Base-by-base conservation (phyloP, 768 basidiomycete genomes). In the Pisolithus microcarpus region DNA sequence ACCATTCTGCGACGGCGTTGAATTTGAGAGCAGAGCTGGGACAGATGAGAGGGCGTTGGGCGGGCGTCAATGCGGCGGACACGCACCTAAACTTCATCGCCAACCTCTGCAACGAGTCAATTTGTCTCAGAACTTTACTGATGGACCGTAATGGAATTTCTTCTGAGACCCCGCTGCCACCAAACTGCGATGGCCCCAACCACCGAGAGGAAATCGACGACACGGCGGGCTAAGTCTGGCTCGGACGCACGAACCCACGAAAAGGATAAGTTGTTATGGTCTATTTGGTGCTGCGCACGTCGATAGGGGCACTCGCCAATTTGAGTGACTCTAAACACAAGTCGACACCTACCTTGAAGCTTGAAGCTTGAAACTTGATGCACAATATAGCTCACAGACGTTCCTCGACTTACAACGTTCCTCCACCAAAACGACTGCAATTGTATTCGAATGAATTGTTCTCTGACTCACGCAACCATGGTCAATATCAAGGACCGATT, bases 1-100 rank as follows among this genome's bases (percentile, higher is more conserved):
- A 88, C 91, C 91, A 93, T 46, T 94, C 91, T 0, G 90, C 75
- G 23, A 92, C 86, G 3, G 90, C 87, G 58, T 94, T 94, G 70
- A 93, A 93, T 66, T 91, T 89, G 61, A 93, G 77, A 8, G 89
- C 87, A 30, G 87, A 87, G 60, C 87, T 89, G 26, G 1, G 19
- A 13, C 16, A 30, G 15, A 13, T 30, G 19, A 38, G 43, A 28
- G 5, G n/a, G 21, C 2, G 26, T 7, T 34, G 40, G 4, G 46
- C 23, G 7, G 54, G 44, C 40, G 24, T 26, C n/a, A 4, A 7
- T 21, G 23, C 3, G 21, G 7, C 21, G 21, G 31, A 16, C 21
- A 18, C 15, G n/a, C n/a, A 70, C 67, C 67, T 70, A n/a, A 58
- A 68, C 50, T 70, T 70, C 67, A 70, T 68, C 9, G 63, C 60